These are phyloP conservation scores for Hypoxylon sp. DNA, from an alignment of 2,329 filamentous ascomycete species.

Conservation along the genomic window DNA sequence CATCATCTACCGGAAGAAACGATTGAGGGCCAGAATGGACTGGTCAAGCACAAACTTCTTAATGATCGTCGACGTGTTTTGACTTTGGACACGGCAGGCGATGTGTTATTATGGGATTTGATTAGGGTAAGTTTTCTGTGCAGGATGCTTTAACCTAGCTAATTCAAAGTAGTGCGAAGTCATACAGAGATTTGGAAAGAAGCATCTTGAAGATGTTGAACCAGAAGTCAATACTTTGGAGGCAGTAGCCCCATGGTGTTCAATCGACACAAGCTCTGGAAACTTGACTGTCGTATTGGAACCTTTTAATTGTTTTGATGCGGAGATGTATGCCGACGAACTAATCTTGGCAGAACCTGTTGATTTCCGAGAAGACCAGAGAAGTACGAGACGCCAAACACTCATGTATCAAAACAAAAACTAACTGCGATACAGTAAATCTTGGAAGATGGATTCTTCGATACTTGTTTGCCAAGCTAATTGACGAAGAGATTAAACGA, in stretches of 20 bases:
- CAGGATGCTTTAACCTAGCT: conserved; percentile 22
- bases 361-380: conserved; percentile 90
- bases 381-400: conserved; percentile 67
- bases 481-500: conserved; percentile 87
- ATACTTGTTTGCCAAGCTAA: conserved; percentile 87
- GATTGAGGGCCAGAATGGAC: conserved; percentile 92
- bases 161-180: conserved; percentile 72
- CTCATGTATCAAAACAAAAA: neutral
- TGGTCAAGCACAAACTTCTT: conserved; percentile 91
- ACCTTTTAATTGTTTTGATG: conserved; percentile 96
- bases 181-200: conserved; percentile 91
- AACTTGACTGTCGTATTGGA: conserved; percentile 90
- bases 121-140: conserved; percentile 68
- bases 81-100: conserved; percentile 92
- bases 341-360: conserved; percentile 75
- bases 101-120: conserved; percentile 94
- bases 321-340: conserved; percentile 96
- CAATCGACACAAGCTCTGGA: conserved; percentile 91
- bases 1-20: conserved; percentile 77
- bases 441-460: conserved; percentile 95
- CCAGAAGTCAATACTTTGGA: conserved; percentile 86
- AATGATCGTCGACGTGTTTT: conserved; percentile 90
- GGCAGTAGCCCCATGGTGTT: conserved; percentile 94
- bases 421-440: conserved; percentile 70
- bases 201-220: conserved; percentile 91